Conservation (phyloP, 2,329 filamentous ascomycete genomes). For the Huntiella decipiens region DNA sequence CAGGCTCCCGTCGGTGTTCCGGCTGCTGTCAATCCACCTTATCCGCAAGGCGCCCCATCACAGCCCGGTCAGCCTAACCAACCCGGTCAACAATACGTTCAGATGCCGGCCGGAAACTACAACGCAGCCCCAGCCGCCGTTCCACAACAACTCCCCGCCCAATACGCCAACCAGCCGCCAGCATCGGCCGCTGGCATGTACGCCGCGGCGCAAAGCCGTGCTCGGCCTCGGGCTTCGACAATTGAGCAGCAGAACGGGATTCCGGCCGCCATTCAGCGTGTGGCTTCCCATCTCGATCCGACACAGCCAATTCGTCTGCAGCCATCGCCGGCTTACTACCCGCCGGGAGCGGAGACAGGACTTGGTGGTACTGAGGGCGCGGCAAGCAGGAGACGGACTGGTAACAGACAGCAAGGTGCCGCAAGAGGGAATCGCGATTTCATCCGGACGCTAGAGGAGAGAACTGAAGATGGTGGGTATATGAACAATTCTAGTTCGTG, state of each 20-base stretch:
- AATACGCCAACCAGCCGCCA: constrained; percentile 34
- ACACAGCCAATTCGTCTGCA: constrained; percentile 86
- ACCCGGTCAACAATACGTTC: constrained; percentile 27
- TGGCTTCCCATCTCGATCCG: constrained; percentile 88
- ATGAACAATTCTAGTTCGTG: constrained; percentile 28
- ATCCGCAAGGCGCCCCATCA: constrained; percentile 17
- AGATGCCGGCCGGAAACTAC: constrained; percentile 4
- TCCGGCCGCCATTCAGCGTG: constrained; percentile 76
- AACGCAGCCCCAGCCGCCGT: constrained; percentile 21
- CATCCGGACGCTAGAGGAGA: constrained; percentile 83
- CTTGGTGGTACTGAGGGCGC: constrained; percentile 46
- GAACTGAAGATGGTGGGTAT: constrained; percentile 83
- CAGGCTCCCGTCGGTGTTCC: constrained; percentile 13
- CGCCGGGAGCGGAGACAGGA: constrained; percentile 54
- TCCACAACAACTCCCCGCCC: constrained; percentile 40
- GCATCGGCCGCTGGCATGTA: constrained; percentile 17
- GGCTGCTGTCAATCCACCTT: constrained; percentile 2
- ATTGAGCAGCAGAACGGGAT: constrained; percentile 95
- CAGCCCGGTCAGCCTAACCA: constrained; percentile 24
- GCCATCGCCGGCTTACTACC: constrained; percentile 92
- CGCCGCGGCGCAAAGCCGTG: constrained; percentile 38
- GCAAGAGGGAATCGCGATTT: constrained; percentile 60
- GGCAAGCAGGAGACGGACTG: constrained; percentile 46
- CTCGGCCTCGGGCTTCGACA: constrained; percentile 73
- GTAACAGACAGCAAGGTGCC: constrained; percentile 49